These are phyloP conservation scores for Penicillium paradoxum DNA, from an alignment of 495 filamentous ascomycete species.

Conservation along the genomic window DNA sequence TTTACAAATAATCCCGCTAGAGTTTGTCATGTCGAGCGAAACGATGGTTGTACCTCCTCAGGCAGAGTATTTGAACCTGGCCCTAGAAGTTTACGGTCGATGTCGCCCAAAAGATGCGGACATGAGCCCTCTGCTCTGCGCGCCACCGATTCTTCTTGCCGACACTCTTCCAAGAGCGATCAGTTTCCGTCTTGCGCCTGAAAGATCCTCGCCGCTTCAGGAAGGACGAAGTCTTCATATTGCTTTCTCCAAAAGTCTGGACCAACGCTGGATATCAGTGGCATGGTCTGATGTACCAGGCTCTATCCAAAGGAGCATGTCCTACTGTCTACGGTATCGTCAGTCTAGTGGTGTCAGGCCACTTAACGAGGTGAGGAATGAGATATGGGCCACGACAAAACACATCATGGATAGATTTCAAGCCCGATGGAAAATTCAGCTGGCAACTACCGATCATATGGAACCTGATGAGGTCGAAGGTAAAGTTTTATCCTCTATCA, in stretches of 20 bases:
- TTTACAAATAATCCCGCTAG: constrained; percentile 75
- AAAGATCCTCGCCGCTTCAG: constrained; percentile 58
- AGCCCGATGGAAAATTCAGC: constrained; percentile 73
- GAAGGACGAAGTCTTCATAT: constrained; percentile 84
- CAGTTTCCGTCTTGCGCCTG: constrained; percentile 68
- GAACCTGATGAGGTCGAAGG: constrained; percentile 68
- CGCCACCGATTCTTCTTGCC: constrained; percentile 73
- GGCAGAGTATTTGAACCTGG: constrained; percentile 61
- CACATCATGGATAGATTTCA: constrained; percentile 66
- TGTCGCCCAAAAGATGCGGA: constrained; percentile 55
- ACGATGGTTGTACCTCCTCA: constrained; percentile 63
- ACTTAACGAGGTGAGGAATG: constrained; percentile 61
- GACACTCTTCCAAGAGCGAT: constrained; percentile 65
- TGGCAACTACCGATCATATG: constrained; percentile 70
- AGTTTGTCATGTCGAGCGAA: constrained; percentile 61
- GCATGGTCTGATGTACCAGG: constrained; percentile 91
- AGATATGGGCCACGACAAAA: constrained; percentile 82
- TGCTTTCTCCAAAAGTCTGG: constrained; percentile 74
- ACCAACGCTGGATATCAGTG: constrained; percentile 80
- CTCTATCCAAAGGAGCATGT: constrained; percentile 66
- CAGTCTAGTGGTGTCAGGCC: constrained; percentile 48
- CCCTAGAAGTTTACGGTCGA: constrained; percentile 82
- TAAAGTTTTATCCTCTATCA: constrained; percentile 13
- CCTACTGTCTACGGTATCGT: constrained; percentile 71
- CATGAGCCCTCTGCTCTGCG: constrained; percentile 38